Conservation (phyloP, 768 basidiomycete species). For the Auricularia auricula-judae region DNA sequence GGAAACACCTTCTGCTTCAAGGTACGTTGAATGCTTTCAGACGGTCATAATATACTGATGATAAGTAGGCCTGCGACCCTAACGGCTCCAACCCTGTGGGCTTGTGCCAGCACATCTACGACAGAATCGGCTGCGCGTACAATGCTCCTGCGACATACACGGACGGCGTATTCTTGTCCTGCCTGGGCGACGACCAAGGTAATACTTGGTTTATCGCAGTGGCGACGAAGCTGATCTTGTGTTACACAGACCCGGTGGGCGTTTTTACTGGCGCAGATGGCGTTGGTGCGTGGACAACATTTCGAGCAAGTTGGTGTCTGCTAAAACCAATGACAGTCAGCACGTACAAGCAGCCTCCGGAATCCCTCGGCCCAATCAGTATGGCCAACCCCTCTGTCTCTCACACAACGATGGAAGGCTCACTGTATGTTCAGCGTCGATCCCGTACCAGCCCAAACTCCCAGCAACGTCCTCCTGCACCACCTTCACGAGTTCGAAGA, state of each 20-base stretch:
- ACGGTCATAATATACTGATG: no score
- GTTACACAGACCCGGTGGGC: neutral
- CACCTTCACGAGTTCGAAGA: conserved; percentile 10
- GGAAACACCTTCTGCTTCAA: neutral
- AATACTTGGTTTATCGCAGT: no score
- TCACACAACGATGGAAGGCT: no score
- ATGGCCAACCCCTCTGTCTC: no score
- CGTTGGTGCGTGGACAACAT: neutral
- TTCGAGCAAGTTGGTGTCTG: neutral
- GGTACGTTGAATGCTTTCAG: neutral
- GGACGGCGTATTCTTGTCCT: conserved; percentile 11
- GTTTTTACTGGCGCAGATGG: neutral
- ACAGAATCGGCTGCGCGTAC: neutral
- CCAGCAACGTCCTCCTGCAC: conserved; percentile 18
- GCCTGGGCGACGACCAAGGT: conserved; percentile 14
- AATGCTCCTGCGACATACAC: neutral
- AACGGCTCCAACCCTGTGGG: neutral
- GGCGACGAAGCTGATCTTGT: neutral
- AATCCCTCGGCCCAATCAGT: conserved; percentile 9
- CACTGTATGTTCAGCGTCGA: conserved; percentile 2
- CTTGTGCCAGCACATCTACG: neutral
- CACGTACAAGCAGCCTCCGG: conserved; percentile 13
- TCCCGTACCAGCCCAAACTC: conserved; percentile 16
- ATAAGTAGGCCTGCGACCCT: neutral
- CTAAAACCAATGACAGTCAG: neutral